phyloP scores from a whole-genome alignment of 1,284 basidiomycete species.

The Naganishia albida region DNA sequence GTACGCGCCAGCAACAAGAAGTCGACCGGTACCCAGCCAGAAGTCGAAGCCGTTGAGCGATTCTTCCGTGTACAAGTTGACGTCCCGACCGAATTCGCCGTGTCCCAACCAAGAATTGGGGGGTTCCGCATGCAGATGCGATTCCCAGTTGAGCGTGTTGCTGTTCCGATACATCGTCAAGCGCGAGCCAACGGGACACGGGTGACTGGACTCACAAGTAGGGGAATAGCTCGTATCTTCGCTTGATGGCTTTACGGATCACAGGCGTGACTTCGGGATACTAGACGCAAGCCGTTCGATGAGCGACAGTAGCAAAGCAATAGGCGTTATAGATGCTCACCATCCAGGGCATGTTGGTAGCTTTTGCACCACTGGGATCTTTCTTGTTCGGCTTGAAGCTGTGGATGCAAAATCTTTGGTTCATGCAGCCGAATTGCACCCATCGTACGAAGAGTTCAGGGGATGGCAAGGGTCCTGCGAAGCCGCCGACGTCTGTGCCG shows the following conservation, averaged over 20 bases:
- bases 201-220: constrained; percentile 42
- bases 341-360: constrained; percentile 57
- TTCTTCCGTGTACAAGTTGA: constrained; percentile 48
- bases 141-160: constrained; percentile 55
- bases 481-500: constrained; percentile 54
- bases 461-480: constrained; percentile 53
- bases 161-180: constrained; percentile 32
- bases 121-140: constrained; percentile 49
- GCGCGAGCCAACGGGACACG: background rate
- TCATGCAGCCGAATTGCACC: constrained; percentile 54
- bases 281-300: constrained; percentile 18
- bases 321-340: constrained; percentile 34
- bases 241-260: constrained; percentile 52
- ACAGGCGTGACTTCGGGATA: constrained; percentile 54
- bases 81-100: constrained; percentile 53
- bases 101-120: constrained; percentile 54
- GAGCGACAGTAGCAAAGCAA: constrained; percentile 19
- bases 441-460: constrained; percentile 55
- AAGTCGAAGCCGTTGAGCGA: constrained; percentile 55
- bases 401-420: constrained; percentile 54
- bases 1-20: constrained; percentile 52
- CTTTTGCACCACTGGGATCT: constrained; percentile 48
- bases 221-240: constrained; percentile 54
- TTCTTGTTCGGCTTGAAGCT: constrained; percentile 55
- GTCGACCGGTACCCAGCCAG: constrained; percentile 54